These are phyloP conservation scores for Apiotrichum siamense DNA, from an alignment of 1,284 basidiomycete species.

Conservation along the genomic window DNA sequence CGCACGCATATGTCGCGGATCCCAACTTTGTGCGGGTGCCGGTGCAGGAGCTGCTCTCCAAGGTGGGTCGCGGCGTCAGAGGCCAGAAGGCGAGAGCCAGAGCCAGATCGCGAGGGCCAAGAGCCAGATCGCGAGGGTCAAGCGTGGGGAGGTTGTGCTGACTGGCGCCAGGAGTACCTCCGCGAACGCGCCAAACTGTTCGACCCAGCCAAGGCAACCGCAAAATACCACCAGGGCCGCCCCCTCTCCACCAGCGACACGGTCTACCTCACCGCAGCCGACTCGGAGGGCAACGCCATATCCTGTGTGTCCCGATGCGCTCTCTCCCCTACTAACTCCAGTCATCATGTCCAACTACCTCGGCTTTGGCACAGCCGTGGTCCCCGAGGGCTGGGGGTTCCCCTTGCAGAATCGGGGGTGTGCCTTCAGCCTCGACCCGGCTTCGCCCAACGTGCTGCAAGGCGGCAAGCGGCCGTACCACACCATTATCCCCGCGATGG, in stretches of 20 bases:
- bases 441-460: constrained; percentile 71
- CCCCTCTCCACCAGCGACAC: constrained; percentile 66
- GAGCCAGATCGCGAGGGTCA: no score
- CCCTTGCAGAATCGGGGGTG: constrained; percentile 85
- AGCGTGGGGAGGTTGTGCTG: no score
- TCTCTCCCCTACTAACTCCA: neutral
- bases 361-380: constrained; percentile 54
- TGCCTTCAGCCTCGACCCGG: constrained; percentile 69
- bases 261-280: constrained; percentile 79
- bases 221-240: constrained; percentile 56
- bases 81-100: no score
- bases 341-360: constrained; percentile 60
- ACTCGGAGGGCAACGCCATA: constrained; percentile 86
- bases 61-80: constrained; percentile 51
- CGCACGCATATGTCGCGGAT: constrained; percentile 66
- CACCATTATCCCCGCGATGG: constrained; percentile 90
- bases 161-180: constrained; percentile 63
- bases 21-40: constrained; percentile 67
- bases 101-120: no score
- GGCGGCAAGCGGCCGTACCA: constrained; percentile 84
- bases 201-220: constrained; percentile 58
- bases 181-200: constrained; percentile 68
- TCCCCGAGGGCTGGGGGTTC: constrained; percentile 86
- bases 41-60: constrained; percentile 66
- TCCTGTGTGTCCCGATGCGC: constrained; percentile 20